These are phyloP conservation scores for Aspergillus sp. DNA, from an alignment of 2,329 filamentous ascomycete genomes.

Conservation along the genomic window DNA sequence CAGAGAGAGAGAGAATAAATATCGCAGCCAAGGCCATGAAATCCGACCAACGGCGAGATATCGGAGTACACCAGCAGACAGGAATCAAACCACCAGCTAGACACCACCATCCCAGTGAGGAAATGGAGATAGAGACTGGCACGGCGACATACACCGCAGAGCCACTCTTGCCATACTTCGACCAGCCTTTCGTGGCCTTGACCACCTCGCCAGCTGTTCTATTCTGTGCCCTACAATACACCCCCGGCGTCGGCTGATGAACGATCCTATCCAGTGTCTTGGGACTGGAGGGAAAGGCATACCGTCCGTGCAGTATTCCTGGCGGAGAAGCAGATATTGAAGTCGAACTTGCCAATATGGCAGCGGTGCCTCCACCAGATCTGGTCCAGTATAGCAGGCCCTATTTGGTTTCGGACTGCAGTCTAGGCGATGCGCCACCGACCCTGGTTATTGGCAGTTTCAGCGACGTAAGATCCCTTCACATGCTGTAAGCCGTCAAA, in stretches of 20 bases:
- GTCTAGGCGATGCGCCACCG: not conserved
- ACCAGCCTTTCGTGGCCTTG: slow-evolving; percentile 15
- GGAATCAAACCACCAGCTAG: not conserved
- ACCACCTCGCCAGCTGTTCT: slow-evolving; percentile 51
- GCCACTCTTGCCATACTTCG: not conserved
- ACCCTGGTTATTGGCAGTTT: not conserved
- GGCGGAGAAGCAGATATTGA: slow-evolving; percentile 15
- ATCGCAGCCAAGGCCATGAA: not conserved
- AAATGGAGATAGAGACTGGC: not conserved
- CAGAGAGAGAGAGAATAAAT: not conserved
- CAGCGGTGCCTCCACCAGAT: not conserved
- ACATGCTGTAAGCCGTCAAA: not conserved
- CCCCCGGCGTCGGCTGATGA: slow-evolving; percentile 38
- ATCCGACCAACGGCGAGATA: not conserved
- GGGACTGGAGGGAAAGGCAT: too few relatives aligned
- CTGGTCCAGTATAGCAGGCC: not conserved
- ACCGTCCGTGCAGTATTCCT: too few relatives aligned
- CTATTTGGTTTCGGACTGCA: not conserved
- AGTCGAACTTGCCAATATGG: slow-evolving; percentile 6
- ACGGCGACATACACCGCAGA: not conserved
- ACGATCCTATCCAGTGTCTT: slow-evolving; percentile 40
- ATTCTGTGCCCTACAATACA: slow-evolving; percentile 43
- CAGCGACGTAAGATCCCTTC: not conserved
- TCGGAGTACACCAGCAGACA: too few relatives aligned
- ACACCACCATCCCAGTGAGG: not conserved